Evolutionary conservation across 441 rosid genomes (phyloP).

Genomic region (Croton laevigatus): DNA sequence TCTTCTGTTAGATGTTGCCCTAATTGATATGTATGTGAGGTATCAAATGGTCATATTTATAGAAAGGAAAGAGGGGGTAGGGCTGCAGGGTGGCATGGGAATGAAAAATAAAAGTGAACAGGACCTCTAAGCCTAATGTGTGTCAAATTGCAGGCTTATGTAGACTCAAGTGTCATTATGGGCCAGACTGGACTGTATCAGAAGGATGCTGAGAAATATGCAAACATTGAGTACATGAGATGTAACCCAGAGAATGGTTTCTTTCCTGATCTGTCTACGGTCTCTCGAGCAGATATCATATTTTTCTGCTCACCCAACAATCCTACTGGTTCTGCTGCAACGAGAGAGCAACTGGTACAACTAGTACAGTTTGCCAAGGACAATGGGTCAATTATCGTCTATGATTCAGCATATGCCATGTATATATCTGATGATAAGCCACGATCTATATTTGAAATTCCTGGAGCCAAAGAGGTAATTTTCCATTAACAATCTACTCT

Average conservation of each 20-base stretch:
- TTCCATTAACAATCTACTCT: conserved; percentile 8
- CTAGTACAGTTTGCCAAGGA: conserved; percentile 84
- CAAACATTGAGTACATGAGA: conserved; percentile 84
- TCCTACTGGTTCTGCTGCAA: conserved; percentile 96
- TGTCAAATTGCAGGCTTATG: conserved; percentile 68
- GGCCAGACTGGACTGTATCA: conserved; percentile 85
- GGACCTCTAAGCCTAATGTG: conserved; percentile 5
- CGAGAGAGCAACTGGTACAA: conserved; percentile 73
- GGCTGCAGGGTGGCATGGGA: background rate
- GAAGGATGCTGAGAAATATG: conserved; percentile 65
- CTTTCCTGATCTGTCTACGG: conserved; percentile 78
- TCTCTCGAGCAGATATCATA: conserved; percentile 74
- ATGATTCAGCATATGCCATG: conserved; percentile 94
- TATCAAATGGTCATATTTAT: background rate
- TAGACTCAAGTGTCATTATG: conserved; percentile 93
- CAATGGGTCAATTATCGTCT: conserved; percentile 90
- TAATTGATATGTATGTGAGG: background rate
- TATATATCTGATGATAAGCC: conserved; percentile 91
- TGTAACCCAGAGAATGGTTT: conserved; percentile 95
- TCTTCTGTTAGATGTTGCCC: background rate
- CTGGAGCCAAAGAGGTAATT: conserved; percentile 92
- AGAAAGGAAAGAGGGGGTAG: background rate
- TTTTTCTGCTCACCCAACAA: conserved; percentile 97
- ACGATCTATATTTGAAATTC: conserved; percentile 88
- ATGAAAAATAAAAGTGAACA: background rate